Conservation (phyloP, 768 basidiomycete species). For the Boletus sp. region DNA sequence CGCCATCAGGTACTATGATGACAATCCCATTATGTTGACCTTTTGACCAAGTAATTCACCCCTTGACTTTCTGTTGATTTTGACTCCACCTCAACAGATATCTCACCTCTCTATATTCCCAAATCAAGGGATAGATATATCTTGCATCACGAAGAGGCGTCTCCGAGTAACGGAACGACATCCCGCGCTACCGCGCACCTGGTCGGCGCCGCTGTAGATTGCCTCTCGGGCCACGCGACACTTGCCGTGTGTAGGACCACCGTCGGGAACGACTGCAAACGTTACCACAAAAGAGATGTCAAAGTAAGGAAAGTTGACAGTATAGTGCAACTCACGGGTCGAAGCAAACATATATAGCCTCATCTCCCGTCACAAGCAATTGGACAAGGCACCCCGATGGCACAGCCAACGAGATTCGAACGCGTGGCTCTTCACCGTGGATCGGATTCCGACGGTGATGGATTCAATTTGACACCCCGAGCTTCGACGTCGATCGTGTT, state of each 20-base stretch:
- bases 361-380: constrained; percentile 12
- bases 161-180: not conserved
- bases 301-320: constrained; percentile 10
- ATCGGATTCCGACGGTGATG: constrained; percentile 17
- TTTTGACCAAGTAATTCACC: not conserved
- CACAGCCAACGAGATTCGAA: constrained; percentile 23
- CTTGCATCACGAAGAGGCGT: not conserved
- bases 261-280: not conserved
- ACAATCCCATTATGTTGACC: not conserved
- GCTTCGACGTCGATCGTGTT: constrained; percentile 26
- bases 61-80: not conserved
- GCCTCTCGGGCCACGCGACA: not conserved
- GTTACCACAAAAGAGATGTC: constrained; percentile 1
- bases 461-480: constrained; percentile 6
- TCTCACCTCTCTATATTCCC: not conserved
- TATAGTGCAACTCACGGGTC: constrained; percentile 2
- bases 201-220: not conserved
- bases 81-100: not conserved
- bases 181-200: not conserved
- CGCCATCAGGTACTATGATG: not conserved
- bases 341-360: constrained; percentile 13
- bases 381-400: constrained; percentile 11
- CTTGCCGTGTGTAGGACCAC: not conserved
- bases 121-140: not conserved
- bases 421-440: constrained; percentile 15